Base-by-base conservation (phyloP, 2,329 filamentous ascomycete genomes). In the Colletotrichum zoysiae region DNA sequence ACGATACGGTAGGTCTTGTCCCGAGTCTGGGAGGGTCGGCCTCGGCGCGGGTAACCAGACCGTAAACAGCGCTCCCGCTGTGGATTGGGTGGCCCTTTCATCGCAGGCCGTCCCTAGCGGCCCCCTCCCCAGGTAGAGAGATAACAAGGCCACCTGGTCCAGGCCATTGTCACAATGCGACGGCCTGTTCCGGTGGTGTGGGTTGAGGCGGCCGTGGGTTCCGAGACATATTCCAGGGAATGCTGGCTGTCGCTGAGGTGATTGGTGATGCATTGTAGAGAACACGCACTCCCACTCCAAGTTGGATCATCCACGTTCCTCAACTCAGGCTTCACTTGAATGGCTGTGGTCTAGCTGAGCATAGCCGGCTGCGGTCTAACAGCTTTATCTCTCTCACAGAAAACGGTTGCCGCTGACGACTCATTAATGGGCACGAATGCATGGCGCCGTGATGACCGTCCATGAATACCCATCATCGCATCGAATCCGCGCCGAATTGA, bases 51-150 rank as follows among this genome's bases (percentile, higher is more conserved):
- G 6, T 50, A 30, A 51, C 14, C 50, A 23, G 9, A 6, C 46
- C 18, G 2, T 50, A n/a, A 40, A 9, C 50, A 23, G 9, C 11
- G 35, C 18, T 33, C 33, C 46, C 46, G 60, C 44, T 50, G 26
- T 61, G 58, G 64, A 35, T 57, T 67, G 53, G 42, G 42, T 38
- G 9, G 58, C 26, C 48, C 58, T 55, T 56, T 68, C 46, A 57
- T 68, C 53, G 65, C 69, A 68, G 53, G 53, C 53, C 44, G 65
- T 71, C 64, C 55, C 58, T 30, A 30, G 68, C 50, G 59, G 58
- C n/a, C 33, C 69, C 58, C 50, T 5, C 50, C 50, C 50, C n/a
- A 48, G 7, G 20, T n/a, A 48, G 18, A 5, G 18, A 5, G 30
- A 30, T n/a, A 9, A 11, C 48, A 5, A 26, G 48, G 26, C 48